These are phyloP conservation scores for Thymus mandschuricus DNA, from an alignment of 257 asterid species.

Conservation along the genomic window DNA sequence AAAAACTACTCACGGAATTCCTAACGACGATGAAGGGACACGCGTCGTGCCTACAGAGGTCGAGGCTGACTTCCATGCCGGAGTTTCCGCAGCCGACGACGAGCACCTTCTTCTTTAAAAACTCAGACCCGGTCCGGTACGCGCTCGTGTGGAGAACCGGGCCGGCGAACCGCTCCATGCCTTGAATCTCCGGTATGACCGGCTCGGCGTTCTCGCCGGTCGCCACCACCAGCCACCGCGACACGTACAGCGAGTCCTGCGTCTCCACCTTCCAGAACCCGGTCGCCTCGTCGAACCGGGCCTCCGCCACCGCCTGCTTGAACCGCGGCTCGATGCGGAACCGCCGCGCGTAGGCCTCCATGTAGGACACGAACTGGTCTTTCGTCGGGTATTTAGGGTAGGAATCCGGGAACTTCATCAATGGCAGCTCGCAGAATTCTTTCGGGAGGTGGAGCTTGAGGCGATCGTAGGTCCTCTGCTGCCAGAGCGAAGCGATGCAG, in stretches of 20 bases:
- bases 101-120: constrained; percentile 49
- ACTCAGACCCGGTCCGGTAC: constrained; percentile 67
- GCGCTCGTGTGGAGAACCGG: constrained; percentile 61
- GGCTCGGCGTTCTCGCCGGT: constrained; percentile 94
- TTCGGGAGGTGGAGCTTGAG: constrained; percentile 85
- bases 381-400: constrained; percentile 84
- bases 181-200: constrained; percentile 60
- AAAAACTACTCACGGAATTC: constrained; percentile 58
- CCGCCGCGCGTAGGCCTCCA: constrained; percentile 61
- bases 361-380: constrained; percentile 68
- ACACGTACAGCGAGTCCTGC: constrained; percentile 36
- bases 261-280: constrained; percentile 67
- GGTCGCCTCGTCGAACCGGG: constrained; percentile 42
- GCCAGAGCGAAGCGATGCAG: constrained; percentile 89
- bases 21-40: constrained; percentile 78
- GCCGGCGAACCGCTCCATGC: constrained; percentile 60
- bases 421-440: constrained; percentile 75
- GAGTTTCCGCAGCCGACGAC: constrained; percentile 94
- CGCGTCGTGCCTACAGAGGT: constrained; percentile 69
- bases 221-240: constrained; percentile 75
- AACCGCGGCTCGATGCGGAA: constrained; percentile 59
- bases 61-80: constrained; percentile 95
- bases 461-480: constrained; percentile 70
- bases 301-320: constrained; percentile 47
- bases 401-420: constrained; percentile 51